A percentile compares a stretch with the other conserved stretches of the same genome.
Evolutionary conservation across 2,329 filamentous ascomycete genomes (phyloP).

Genomic region (Xylariaceae sp.): DNA sequence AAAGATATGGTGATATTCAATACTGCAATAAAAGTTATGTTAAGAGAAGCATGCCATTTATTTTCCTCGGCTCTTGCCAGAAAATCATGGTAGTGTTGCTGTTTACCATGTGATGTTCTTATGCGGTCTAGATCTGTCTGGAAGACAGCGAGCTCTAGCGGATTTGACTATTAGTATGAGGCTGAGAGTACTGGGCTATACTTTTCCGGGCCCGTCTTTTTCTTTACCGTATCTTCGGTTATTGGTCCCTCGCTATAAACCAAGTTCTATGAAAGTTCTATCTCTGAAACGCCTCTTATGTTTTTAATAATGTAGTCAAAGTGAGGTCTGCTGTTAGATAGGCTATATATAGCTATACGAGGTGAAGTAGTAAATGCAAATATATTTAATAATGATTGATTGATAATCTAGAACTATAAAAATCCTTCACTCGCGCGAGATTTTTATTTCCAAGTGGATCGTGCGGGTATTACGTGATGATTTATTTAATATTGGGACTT

Average conservation of each 20-base stretch:
- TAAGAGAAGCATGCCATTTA: not conserved
- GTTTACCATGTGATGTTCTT: not conserved
- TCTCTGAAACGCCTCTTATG: not conserved
- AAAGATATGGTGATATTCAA: not conserved
- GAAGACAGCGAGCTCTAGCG: not conserved
- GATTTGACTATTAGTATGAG: not conserved
- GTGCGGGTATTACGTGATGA: not conserved
- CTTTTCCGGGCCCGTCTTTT: not conserved
- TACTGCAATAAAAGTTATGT: not conserved
- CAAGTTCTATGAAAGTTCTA: not conserved
- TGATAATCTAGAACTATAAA: not conserved
- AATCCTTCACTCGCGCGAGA: not conserved
- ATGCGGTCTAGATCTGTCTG: not conserved
- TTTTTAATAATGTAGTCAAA: not conserved
- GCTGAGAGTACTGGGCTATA: not conserved
- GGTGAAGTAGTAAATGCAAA: not conserved
- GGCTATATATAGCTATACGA: not conserved
- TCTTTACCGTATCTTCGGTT: not conserved
- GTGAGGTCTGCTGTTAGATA: not conserved
- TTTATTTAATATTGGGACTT: not conserved
- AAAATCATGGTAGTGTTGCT: not conserved
- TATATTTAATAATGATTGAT: not conserved
- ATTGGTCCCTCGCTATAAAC: not conserved
- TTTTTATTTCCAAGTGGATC: not conserved
- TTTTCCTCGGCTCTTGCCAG: not conserved